phyloP scores from a whole-genome alignment of 352 stramenopile genomes.

The Phytopythium ostracodes region DNA sequence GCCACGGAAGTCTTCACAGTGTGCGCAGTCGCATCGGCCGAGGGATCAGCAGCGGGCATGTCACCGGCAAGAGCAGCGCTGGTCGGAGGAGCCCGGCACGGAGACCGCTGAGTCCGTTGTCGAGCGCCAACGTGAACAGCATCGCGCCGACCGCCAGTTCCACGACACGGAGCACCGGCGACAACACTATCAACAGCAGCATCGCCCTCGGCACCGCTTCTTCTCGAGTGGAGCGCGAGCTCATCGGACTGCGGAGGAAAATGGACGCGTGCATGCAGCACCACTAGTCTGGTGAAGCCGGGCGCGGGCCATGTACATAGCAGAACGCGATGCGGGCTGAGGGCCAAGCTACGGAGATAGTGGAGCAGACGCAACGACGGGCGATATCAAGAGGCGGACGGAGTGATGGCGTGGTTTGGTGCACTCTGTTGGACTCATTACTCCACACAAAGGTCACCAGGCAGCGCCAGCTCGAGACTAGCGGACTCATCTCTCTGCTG shows the following conservation, averaged over 20 bases:
- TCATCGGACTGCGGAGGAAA: conserved; percentile 47
- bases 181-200: conserved; percentile 1
- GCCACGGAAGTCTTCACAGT: conserved; percentile 20
- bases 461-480: neutral
- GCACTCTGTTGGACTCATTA: neutral
- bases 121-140: conserved; percentile 20
- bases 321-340: neutral
- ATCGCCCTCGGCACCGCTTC: conserved; percentile 16
- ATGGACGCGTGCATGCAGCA: conserved; percentile 51
- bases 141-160: conserved; percentile 11
- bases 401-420: neutral
- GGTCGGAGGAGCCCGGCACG: neutral
- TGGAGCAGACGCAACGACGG: neutral
- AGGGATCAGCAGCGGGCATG: conserved; percentile 18
- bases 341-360: neutral
- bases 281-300: conserved; percentile 4
- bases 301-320: neutral
- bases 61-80: neutral
- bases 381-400: neutral
- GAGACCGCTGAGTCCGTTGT: conserved; percentile 13
- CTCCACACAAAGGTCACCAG: neutral
- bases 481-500: neutral
- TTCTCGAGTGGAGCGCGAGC: conserved; percentile 44
- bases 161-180: neutral
- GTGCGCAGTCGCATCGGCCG: conserved; percentile 23